Base-by-base conservation (phyloP, 2,329 filamentous ascomycete species). In the Dactylellina sp. region DNA sequence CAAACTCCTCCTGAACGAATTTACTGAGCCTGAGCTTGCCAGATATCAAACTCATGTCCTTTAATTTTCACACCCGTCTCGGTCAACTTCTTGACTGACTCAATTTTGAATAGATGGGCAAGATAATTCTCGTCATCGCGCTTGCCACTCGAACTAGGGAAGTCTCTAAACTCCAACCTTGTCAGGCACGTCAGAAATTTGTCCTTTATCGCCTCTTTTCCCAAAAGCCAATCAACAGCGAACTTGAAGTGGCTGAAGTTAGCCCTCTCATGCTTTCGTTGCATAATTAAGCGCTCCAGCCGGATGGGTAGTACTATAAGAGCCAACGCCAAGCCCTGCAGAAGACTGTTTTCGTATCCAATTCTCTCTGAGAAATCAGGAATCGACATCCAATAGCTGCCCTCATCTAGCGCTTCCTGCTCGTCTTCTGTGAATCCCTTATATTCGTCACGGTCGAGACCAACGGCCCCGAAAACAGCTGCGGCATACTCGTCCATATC, bases 381-480 rank as follows among this genome's bases (percentile, higher is more conserved):
- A 22, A 74, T 28, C 6, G 61, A 59, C 49, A 66, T 49, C 70
- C 70, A 74, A 35, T 74, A 74, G 14, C 16, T 28, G 16, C 57
- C 57, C 5, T 66, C 55, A 18, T 66, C 42, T 7, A 66, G 32
- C 3, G 70, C 40, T 37, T 74, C 61, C 1, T 61, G 7, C 35
- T 74, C 70, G 25, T 57, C 20, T 16, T 74, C 61, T 5, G 70
- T 74, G 16, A 74, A 66, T 16, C 16, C 39, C 42, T 74, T 74
- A n/a, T 61, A 74, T 20, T 66, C 61, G 3, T 60, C 25, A 14
- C 44, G 40, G 25, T 74, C 70, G 7, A 74, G 61, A 5, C 55
- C 61, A 16, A 35, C 49, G 1, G 14, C 6, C 24, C 32, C 39
- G 12, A 74, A 74, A 18, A 74, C 37, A 2, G 56, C 37, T 14